Conservation (phyloP, 805 yeast genomes). For the Saturnispora diversa region DNA sequence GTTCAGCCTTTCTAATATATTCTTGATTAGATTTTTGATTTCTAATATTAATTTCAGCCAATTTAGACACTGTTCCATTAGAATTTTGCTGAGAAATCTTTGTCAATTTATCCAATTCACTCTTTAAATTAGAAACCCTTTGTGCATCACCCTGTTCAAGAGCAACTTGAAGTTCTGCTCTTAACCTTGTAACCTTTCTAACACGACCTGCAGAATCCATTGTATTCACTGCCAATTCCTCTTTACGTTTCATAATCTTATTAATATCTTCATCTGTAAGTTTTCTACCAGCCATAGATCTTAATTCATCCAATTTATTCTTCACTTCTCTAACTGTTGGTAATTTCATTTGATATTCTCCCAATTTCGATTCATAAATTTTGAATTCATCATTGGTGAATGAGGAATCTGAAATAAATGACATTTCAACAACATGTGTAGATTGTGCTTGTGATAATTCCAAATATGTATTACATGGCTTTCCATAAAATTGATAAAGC, state of each 20-base stretch:
- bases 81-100: slow-evolving; percentile 9
- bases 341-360: slow-evolving; percentile 26
- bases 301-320: slow-evolving; percentile 54
- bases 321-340: slow-evolving; percentile 61
- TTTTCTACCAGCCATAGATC: slow-evolving; percentile 53
- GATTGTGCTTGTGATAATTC: slow-evolving; percentile 76
- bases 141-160: slow-evolving; percentile 44
- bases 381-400: slow-evolving; percentile 66
- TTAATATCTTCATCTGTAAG: slow-evolving; percentile 70
- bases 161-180: slow-evolving; percentile 72
- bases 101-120: slow-evolving; percentile 4
- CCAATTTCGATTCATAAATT: slow-evolving; percentile 39
- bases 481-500: slow-evolving; percentile 36
- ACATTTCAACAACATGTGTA: slow-evolving; percentile 68
- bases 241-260: slow-evolving; percentile 67
- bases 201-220: slow-evolving; percentile 68
- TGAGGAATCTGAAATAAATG: slow-evolving; percentile 69
- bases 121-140: slow-evolving; percentile 38
- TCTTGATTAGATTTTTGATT: slow-evolving; percentile 77
- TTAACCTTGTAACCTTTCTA: slow-evolving; percentile 58
- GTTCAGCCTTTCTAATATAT: slow-evolving; percentile 72
- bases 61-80: slow-evolving; percentile 30
- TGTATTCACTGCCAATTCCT: slow-evolving; percentile 45
- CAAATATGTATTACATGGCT: slow-evolving; percentile 45
- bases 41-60: slow-evolving; percentile 73